Conservation (phyloP, 2,329 filamentous ascomycete genomes). For the Elsinoe australis region DNA sequence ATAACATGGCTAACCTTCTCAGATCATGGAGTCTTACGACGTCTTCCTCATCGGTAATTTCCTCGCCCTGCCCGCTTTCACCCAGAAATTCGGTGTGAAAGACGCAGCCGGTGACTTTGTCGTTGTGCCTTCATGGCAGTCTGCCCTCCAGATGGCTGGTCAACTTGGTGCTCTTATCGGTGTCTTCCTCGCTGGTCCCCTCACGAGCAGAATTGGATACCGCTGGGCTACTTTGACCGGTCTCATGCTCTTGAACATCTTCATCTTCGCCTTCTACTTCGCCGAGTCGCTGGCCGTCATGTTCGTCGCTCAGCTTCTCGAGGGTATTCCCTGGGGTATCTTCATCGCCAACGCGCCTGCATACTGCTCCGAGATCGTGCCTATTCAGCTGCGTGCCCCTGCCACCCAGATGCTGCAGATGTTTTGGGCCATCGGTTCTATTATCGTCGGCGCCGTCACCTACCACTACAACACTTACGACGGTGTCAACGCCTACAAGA, state of each 20-base stretch:
- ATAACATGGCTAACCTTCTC: slow-evolving; percentile 22
- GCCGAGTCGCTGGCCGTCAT: slow-evolving; percentile 40
- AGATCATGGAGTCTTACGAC: slow-evolving; percentile 60
- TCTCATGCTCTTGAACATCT: slow-evolving; percentile 51
- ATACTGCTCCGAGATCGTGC: slow-evolving; percentile 56
- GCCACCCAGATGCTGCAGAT: slow-evolving; percentile 58
- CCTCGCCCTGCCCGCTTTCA: slow-evolving; percentile 46
- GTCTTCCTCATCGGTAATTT: slow-evolving; percentile 56
- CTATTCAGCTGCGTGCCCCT: slow-evolving; percentile 50
- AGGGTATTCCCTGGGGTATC: slow-evolving; percentile 58
- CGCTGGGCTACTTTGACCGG: slow-evolving; percentile 51
- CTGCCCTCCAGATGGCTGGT: slow-evolving; percentile 48
- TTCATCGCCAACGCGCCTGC: slow-evolving; percentile 59
- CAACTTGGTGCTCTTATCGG: slow-evolving; percentile 54
- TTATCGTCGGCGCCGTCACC: slow-evolving; percentile 52
- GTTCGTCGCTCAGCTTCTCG: slow-evolving; percentile 50
- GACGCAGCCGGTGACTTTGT: slow-evolving; percentile 25
- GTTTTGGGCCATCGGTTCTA: slow-evolving; percentile 57
- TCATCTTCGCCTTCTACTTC: slow-evolving; percentile 56
- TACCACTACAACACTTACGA: slow-evolving; percentile 44
- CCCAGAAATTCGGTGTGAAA: slow-evolving; percentile 37
- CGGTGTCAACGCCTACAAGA: slow-evolving; percentile 36
- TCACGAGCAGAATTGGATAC: slow-evolving; percentile 53
- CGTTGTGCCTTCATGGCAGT: slow-evolving; percentile 51
- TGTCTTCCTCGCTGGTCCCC: slow-evolving; percentile 52